phyloP scores from a whole-genome alignment of 805 yeast species.

The Tetrapisispora nanseiensis region DNA sequence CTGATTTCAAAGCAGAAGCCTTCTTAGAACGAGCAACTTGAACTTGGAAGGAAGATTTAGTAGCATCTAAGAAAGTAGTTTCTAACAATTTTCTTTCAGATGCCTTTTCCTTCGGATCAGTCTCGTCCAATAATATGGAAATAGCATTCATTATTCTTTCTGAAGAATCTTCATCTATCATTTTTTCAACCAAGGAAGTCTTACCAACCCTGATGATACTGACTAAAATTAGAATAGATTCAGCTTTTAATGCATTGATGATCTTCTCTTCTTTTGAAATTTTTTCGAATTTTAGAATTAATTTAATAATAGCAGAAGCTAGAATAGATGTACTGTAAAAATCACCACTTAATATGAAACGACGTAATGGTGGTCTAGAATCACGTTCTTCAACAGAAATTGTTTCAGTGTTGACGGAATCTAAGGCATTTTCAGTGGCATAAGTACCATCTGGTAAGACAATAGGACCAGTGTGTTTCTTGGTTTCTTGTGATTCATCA shows the following conservation, averaged over 20 bases:
- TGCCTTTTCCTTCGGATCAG: constrained; percentile 37
- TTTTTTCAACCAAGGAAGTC: constrained; percentile 53
- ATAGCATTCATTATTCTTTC: constrained; percentile 88
- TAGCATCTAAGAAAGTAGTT: constrained; percentile 74
- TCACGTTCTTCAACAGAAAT: constrained; percentile 39
- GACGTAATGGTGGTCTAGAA: constrained; percentile 67
- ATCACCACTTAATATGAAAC: constrained; percentile 75
- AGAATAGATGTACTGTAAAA: constrained; percentile 84
- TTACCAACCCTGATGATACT: constrained; percentile 85
- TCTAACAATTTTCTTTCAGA: constrained; percentile 37
- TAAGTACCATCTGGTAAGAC: constrained; percentile 98
- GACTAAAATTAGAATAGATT: constrained; percentile 86
- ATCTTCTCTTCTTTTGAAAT: constrained; percentile 44
- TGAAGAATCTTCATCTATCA: constrained; percentile 92
- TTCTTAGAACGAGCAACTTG: constrained; percentile 56
- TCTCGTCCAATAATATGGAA: constrained; percentile 55
- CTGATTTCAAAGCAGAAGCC: constrained; percentile 46
- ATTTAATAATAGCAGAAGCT: constrained; percentile 79
- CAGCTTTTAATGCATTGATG: constrained; percentile 82
- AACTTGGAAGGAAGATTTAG: constrained; percentile 70
- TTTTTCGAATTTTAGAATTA: constrained; percentile 65
- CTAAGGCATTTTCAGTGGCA: constrained; percentile 81
- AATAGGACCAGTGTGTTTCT: constrained; percentile 53
- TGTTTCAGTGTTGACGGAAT: constrained; percentile 82
- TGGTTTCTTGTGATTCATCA: constrained; percentile 20